Evolutionary conservation across 1,139 yeast species (phyloP).

Genomic region (Taphrina flavorubra): DNA sequence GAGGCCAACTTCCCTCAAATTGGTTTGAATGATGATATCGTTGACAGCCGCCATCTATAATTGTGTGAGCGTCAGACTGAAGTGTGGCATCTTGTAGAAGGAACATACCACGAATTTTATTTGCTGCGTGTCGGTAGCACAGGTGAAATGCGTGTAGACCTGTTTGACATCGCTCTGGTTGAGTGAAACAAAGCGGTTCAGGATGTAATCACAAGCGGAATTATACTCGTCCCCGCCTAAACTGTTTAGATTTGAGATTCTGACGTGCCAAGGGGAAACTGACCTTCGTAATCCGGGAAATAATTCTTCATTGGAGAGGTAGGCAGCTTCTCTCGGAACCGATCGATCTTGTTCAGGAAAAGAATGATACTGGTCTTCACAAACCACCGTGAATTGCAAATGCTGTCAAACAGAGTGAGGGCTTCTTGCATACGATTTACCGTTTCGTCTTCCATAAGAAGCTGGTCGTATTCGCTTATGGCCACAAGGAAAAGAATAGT

Average conservation of each 20-base stretch:
- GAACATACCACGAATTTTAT: slow-evolving; percentile 42
- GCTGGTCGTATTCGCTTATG: slow-evolving; percentile 89
- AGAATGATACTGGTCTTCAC: slow-evolving; percentile 82
- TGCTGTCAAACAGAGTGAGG: slow-evolving; percentile 77
- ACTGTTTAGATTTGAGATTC: background rate
- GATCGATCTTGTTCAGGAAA: slow-evolving; percentile 85
- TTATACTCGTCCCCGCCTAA: slow-evolving; percentile 59
- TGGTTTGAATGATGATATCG: slow-evolving; percentile 84
- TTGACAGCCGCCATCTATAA: slow-evolving; percentile 76
- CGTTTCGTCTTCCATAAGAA: slow-evolving; percentile 83
- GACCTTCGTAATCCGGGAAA: slow-evolving; percentile 64
- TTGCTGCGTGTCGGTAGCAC: slow-evolving; percentile 85
- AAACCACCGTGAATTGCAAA: slow-evolving; percentile 88
- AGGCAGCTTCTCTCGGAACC: slow-evolving; percentile 71
- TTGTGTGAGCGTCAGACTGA: background rate
- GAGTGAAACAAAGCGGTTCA: slow-evolving; percentile 64
- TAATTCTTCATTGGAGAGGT: slow-evolving; percentile 68
- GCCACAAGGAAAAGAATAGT: slow-evolving; percentile 92
- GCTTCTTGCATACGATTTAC: slow-evolving; percentile 94
- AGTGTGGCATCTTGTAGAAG: background rate
- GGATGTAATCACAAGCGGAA: slow-evolving; percentile 71
- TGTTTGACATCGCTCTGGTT: slow-evolving; percentile 67
- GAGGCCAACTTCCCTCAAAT: slow-evolving; percentile 80
- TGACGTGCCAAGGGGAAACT: background rate
- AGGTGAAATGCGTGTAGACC: slow-evolving; percentile 86